Percentiles rank a stretch among this genome's conserved stretches.
Evolutionary conservation across 331 rosid genomes (phyloP).

Genomic region (Malus hybrid): DNA sequence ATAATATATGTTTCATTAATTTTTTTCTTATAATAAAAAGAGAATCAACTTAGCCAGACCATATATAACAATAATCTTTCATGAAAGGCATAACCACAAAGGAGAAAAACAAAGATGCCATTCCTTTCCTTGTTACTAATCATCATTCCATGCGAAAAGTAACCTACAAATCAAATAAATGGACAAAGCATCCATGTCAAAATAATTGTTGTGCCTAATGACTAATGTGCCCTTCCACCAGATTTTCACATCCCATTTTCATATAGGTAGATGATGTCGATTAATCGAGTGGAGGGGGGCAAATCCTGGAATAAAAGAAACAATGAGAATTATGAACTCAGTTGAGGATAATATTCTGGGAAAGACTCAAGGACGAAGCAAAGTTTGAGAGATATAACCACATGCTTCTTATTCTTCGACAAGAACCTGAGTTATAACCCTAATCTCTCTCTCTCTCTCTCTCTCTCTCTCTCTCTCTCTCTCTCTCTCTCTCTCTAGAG

Average conservation of each 20-base stretch:
- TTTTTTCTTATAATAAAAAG: background rate
- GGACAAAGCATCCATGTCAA: slow-evolving; percentile 37
- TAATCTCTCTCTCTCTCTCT: background rate
- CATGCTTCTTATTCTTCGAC: background rate
- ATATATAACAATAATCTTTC: background rate
- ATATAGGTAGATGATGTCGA: too few species aligned
- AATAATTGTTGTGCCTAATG: slow-evolving; percentile 3
- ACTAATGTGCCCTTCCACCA: too few species aligned
- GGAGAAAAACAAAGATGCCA: slow-evolving; percentile 33
- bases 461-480: background rate
- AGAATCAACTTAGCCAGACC: slow-evolving; percentile 7
- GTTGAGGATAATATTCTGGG: too few species aligned
- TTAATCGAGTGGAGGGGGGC: too few species aligned
- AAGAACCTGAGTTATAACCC: slow-evolving; percentile 5
- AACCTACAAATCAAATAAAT: slow-evolving; percentile 10
- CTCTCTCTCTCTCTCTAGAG: background rate
- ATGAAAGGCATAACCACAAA: slow-evolving; percentile 24
- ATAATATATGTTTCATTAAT: background rate
- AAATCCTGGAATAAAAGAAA: too few species aligned
- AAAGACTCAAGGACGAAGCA: too few species aligned
- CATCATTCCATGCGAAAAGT: slow-evolving; percentile 23
- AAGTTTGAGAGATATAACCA: background rate
- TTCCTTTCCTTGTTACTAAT: slow-evolving; percentile 38
- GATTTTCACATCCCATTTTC: too few species aligned
- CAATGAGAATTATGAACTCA: too few species aligned